Conservation (phyloP, 148 eudicot genomes). For the Beta vulgaris region DNA sequence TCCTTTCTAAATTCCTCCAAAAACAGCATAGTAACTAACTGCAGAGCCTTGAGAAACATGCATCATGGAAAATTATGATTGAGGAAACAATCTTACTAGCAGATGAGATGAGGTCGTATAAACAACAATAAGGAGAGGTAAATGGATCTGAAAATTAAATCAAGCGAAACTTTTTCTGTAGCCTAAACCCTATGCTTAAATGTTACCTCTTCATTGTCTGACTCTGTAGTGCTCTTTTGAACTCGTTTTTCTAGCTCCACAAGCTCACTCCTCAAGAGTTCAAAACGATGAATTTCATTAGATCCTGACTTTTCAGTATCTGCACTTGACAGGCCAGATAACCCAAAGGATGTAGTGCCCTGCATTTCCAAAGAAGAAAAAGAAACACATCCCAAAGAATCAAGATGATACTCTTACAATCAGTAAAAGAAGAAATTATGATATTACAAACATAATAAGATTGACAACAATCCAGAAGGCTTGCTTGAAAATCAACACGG, state of each 20-base stretch:
- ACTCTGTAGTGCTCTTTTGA: conserved; percentile 60
- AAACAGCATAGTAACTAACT: neutral
- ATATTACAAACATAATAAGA: neutral
- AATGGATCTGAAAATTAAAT: conserved; percentile 6
- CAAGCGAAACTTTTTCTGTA: neutral
- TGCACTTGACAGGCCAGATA: conserved; percentile 22
- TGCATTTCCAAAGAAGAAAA: conserved; percentile 31
- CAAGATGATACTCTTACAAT: neutral
- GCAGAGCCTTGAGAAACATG: neutral
- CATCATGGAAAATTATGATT: neutral
- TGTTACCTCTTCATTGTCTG: conserved; percentile 68
- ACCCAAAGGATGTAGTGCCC: conserved; percentile 40
- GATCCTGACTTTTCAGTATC: conserved; percentile 44
- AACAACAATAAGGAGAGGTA: neutral
- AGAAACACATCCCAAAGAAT: neutral
- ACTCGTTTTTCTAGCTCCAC: conserved; percentile 90
- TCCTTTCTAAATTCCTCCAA: neutral
- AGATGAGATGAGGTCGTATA: neutral
- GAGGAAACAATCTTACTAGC: neutral
- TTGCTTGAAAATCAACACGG: neutral
- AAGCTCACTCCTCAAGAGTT: conserved; percentile 78
- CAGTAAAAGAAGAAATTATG: neutral
- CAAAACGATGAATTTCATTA: conserved; percentile 81
- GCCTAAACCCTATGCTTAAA: neutral
- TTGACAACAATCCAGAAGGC: neutral